These are phyloP conservation scores for Zea mays DNA, from an alignment of 176 grass and related monocot genomes.

Conservation along the genomic window DNA sequence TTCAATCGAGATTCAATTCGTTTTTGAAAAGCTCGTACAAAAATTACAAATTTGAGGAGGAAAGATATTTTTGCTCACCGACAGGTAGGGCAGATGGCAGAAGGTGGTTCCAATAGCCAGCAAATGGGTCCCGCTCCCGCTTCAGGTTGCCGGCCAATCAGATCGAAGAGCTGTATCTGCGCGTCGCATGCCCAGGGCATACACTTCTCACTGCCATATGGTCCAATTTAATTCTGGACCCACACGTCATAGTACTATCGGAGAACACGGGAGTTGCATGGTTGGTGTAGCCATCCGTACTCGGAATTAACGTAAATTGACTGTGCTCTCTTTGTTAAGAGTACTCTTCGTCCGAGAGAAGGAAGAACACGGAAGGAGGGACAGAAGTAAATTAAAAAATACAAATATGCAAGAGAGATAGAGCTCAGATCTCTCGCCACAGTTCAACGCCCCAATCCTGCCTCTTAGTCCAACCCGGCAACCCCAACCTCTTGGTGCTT, in stretches of 20 bases:
- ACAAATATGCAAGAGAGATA: neutral
- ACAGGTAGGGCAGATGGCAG: neutral
- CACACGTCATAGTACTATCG: neutral
- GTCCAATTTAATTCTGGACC: rapidly evolving
- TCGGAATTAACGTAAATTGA: constrained; percentile 45
- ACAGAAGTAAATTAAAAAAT: neutral
- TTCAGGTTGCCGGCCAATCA: constrained; percentile 17
- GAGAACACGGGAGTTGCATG: no score
- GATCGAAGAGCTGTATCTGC: constrained; percentile 26
- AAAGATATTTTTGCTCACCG: neutral
- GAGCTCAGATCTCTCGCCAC: constrained; percentile 35
- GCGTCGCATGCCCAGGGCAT: neutral
- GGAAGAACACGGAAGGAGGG: constrained; percentile 25
- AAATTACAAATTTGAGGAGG: neutral
- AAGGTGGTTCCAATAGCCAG: neutral
- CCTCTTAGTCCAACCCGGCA: neutral
- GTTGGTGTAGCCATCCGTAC: neutral
- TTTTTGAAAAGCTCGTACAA: neutral
- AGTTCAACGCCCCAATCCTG: neutral
- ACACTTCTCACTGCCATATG: neutral
- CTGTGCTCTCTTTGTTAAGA: neutral
- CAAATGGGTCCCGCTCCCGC: neutral
- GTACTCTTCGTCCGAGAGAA: neutral
- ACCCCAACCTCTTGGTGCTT: neutral
- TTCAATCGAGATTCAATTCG: no score